Evolutionary conservation across 495 filamentous ascomycete species (phyloP).

Genomic region (Geoglossum glabrum): DNA sequence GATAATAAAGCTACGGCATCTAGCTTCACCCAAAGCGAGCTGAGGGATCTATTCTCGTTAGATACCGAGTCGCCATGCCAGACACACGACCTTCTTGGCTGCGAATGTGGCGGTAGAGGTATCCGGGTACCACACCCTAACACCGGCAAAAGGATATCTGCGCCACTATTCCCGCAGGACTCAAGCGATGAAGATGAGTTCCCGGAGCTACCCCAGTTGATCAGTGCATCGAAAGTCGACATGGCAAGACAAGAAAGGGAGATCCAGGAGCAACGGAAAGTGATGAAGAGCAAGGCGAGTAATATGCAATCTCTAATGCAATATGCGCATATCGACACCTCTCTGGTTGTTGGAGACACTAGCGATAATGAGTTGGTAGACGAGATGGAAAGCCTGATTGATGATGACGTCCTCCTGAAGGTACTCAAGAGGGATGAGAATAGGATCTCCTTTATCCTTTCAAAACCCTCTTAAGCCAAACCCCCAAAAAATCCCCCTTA

Average conservation of each 20-base stretch:
- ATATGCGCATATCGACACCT: conserved; percentile 46
- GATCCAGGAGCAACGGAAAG: conserved; percentile 17
- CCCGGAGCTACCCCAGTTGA: conserved; percentile 12
- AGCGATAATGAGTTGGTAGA: conserved; percentile 19
- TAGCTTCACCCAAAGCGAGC: conserved; percentile 47
- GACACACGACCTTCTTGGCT: conserved; percentile 54
- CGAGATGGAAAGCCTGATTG: conserved; percentile 23
- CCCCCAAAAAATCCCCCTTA: too few relatives aligned
- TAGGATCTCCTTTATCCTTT: conserved; percentile 45
- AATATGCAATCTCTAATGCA: conserved; percentile 42
- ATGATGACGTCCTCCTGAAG: conserved; percentile 41
- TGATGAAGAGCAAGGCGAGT: conserved; percentile 13
- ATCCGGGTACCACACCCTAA: background rate
- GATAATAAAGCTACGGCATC: conserved; percentile 37
- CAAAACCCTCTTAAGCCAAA: conserved; percentile 31
- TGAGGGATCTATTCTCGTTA: conserved; percentile 51
- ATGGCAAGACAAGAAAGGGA: conserved; percentile 37
- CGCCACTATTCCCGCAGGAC: background rate
- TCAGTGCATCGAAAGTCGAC: conserved; percentile 39
- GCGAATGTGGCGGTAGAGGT: conserved; percentile 42
- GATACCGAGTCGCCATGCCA: conserved; percentile 37
- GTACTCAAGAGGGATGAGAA: conserved; percentile 40
- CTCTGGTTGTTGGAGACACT: conserved; percentile 14
- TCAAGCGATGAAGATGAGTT: conserved; percentile 5
- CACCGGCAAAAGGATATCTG: background rate